Percentiles rank a stretch among this genome's conserved stretches.
Evolutionary conservation across 148 eudicot genomes (phyloP).

Genomic region (Cornus controversa): DNA sequence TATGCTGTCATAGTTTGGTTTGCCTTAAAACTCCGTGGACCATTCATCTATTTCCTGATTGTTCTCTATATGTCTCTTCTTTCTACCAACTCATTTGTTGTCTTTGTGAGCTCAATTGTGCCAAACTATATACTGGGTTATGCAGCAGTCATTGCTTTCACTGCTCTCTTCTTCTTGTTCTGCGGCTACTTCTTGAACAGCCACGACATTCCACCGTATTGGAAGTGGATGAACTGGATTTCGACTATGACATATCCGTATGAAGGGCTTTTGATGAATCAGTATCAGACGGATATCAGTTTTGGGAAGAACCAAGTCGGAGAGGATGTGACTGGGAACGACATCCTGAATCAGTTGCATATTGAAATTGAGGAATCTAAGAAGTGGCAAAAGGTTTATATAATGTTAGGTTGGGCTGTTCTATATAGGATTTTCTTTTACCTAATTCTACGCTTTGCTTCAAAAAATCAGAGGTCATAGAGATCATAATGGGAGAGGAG

Average conservation of each 20-base stretch:
- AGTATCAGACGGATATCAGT: conserved; percentile 23
- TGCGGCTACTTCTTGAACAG: conserved; percentile 46
- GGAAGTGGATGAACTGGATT: conserved; percentile 43
- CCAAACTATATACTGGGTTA: conserved; percentile 52
- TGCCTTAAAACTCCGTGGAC: conserved; percentile 35
- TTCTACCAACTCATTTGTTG: conserved; percentile 55
- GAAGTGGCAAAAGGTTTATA: conserved; percentile 38
- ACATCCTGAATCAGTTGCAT: conserved; percentile 25
- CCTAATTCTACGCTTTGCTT: conserved; percentile 44
- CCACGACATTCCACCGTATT: conserved; percentile 37
- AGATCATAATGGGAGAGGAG: not conserved
- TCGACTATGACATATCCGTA: conserved; percentile 52
- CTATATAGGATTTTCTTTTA: conserved; percentile 45
- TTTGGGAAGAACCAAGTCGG: conserved; percentile 21
- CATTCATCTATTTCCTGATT: conserved; percentile 38
- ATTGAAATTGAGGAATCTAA: conserved; percentile 15
- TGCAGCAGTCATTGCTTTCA: conserved; percentile 56
- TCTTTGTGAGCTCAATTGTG: conserved; percentile 49
- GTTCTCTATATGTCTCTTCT: conserved; percentile 45
- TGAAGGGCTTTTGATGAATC: conserved; percentile 44
- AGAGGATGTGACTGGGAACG: conserved; percentile 16
- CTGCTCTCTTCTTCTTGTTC: conserved; percentile 50
- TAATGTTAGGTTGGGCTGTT: conserved; percentile 48
- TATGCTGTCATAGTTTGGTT: conserved; percentile 45
- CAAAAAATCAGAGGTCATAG: conserved; percentile 46